These are phyloP conservation scores for Hsuehochloa calcarea DNA, from an alignment of 176 grass and related monocot species.

Conservation along the genomic window DNA sequence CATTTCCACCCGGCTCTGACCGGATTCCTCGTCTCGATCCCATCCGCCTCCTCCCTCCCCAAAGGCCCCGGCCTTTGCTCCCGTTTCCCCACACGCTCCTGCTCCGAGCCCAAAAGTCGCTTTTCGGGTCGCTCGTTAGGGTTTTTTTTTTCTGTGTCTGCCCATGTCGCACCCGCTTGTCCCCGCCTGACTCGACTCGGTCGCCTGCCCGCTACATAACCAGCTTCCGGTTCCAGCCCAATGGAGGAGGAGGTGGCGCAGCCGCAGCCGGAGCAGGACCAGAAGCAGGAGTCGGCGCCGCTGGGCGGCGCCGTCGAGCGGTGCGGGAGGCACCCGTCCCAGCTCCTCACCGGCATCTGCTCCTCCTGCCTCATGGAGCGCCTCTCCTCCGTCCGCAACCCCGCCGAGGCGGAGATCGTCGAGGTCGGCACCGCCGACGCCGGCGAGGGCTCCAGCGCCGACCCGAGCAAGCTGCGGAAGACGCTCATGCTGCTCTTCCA, in stretches of 20 bases:
- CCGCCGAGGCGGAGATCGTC: conserved; percentile 58
- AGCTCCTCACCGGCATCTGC: conserved; percentile 77
- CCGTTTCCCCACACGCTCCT: conserved; percentile 28
- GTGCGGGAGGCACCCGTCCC: conserved; percentile 67
- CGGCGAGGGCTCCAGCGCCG: not conserved
- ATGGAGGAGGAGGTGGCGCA: conserved; percentile 54
- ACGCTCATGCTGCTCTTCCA: conserved; percentile 90
- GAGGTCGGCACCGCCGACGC: conserved; percentile 34
- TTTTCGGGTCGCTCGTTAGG: conserved; percentile 33
- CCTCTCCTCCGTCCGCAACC: conserved; percentile 64
- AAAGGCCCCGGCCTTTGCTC: not conserved
- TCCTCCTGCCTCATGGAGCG: conserved; percentile 87
- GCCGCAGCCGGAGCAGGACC: not conserved
- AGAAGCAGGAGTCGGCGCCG: not conserved
- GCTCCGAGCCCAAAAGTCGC: conserved; percentile 28
- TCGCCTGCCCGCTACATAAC: not conserved
- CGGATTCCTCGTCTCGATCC: not conserved
- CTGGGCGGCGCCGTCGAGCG: not conserved
- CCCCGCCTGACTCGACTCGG: conserved; percentile 33
- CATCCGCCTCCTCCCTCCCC: not conserved
- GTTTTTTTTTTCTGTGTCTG: conserved; percentile 34
- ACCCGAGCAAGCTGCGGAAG: conserved; percentile 51
- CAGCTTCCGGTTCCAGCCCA: conserved; percentile 16
- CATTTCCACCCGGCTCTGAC: not conserved
- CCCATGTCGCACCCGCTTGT: conserved; percentile 47